Evolutionary conservation across 2,329 filamentous ascomycete genomes (phyloP).

Genomic region (Thielaviopsis musarum): DNA sequence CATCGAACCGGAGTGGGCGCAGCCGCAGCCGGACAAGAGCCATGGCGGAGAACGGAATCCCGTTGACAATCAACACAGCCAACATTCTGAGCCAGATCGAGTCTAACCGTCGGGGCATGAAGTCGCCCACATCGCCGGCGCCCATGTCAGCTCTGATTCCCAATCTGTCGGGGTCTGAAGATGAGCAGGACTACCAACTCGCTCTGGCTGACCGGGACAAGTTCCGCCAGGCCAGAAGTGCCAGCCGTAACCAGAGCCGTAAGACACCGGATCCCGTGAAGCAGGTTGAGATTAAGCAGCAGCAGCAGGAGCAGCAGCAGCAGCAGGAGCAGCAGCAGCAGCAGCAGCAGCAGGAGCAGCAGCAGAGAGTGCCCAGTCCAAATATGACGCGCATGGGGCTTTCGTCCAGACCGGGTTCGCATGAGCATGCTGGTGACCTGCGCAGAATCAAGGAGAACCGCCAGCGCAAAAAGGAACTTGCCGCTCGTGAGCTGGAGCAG

Average conservation of each 20-base stretch:
- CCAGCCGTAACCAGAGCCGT: constrained; percentile 23
- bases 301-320: neutral
- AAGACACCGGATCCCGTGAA: constrained; percentile 16
- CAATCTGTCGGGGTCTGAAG: constrained; percentile 39
- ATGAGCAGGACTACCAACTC: constrained; percentile 43
- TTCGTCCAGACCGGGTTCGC: constrained; percentile 23
- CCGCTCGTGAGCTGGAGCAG: constrained; percentile 75
- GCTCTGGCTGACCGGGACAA: constrained; percentile 36
- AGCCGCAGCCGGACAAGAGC: neutral
- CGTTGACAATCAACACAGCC: constrained; percentile 41
- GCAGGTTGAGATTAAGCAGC: constrained; percentile 15
- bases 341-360: neutral
- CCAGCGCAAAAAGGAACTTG: constrained; percentile 52
- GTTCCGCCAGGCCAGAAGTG: constrained; percentile 39
- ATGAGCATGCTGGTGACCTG: constrained; percentile 36
- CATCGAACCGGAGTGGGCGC: constrained; percentile 26
- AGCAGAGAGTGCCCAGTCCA: neutral
- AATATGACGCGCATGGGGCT: neutral
- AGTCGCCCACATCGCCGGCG: constrained; percentile 5
- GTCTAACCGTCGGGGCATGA: neutral
- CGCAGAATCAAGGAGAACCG: constrained; percentile 41
- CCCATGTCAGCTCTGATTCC: constrained; percentile 45
- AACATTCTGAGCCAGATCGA: constrained; percentile 19
- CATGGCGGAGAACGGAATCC: constrained; percentile 23
- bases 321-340: constrained; percentile 16